These are phyloP conservation scores for Xylogone sp. DNA, from an alignment of 2,329 filamentous ascomycete species.

Conservation along the genomic window DNA sequence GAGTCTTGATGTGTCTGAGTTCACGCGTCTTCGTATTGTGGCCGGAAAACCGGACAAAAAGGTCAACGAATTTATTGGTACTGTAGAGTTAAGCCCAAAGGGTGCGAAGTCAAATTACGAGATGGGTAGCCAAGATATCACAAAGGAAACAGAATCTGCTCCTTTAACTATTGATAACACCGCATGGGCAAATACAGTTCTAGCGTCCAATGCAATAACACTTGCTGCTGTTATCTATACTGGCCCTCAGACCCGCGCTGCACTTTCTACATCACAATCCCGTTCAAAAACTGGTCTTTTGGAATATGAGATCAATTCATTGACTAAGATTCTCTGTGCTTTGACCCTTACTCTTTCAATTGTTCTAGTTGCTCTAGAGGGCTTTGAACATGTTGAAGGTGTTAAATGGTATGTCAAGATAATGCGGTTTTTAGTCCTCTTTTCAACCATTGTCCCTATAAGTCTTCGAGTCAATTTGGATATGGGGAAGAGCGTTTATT, in stretches of 20 bases:
- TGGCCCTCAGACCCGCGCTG: conserved; percentile 88
- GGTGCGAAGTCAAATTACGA: conserved; percentile 43
- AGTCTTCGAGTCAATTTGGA: conserved; percentile 94
- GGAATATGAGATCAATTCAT: conserved; percentile 93
- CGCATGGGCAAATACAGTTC: conserved; percentile 96
- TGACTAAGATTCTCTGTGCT: conserved; percentile 93
- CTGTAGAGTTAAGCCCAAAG: conserved; percentile 67
- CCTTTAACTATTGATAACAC: conserved; percentile 94
- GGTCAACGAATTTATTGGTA: conserved; percentile 94
- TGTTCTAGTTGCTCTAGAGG: conserved; percentile 81
- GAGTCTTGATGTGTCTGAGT: conserved; percentile 66
- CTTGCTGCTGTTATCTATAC: conserved; percentile 92
- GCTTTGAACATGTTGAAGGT: conserved; percentile 65
- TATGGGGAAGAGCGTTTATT: conserved; percentile 95
- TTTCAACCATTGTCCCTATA: conserved; percentile 99
- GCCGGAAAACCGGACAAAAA: conserved; percentile 90
- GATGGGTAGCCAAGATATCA: conserved; percentile 24
- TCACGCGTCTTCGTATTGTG: conserved; percentile 66
- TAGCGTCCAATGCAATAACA: conserved; percentile 87
- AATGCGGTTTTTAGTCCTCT: conserved; percentile 95
- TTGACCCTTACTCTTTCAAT: conserved; percentile 84
- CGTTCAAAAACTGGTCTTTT: conserved; percentile 91
- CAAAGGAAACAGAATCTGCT: conserved; percentile 50
- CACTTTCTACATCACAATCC: conserved; percentile 86
- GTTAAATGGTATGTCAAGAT: conserved; percentile 92